Conservation (phyloP, 2,329 filamentous ascomycete species). For the Aspergillus tamarii region DNA sequence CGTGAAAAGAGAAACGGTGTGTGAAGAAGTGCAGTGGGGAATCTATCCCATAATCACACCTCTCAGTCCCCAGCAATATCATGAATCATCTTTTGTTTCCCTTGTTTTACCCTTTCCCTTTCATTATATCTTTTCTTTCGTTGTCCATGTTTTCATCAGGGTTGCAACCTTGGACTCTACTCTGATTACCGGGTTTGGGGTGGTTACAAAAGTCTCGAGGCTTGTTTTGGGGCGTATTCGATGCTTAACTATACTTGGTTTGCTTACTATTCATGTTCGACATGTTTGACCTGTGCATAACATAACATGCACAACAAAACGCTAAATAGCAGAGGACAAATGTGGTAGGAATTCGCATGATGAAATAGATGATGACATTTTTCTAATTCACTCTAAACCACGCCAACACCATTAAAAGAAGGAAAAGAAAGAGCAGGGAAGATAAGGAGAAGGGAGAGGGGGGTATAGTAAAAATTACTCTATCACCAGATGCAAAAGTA, state of each 20-base stretch:
- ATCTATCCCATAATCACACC: background rate
- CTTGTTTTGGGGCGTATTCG: slow-evolving; percentile 26
- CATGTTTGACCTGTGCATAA: slow-evolving; percentile 19
- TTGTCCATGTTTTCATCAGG: slow-evolving; percentile 19
- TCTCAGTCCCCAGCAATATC: slow-evolving; percentile 9
- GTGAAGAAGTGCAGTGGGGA: background rate
- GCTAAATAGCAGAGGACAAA: slow-evolving; percentile 13
- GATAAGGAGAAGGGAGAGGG: slow-evolving; percentile 14
- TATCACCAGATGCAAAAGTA: slow-evolving; percentile 22
- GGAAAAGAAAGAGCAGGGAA: background rate
- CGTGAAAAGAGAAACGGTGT: background rate
- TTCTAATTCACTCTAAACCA: background rate
- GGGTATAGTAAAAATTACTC: slow-evolving; percentile 33
- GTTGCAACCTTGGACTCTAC: slow-evolving; percentile 14
- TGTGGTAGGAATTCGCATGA: slow-evolving; percentile 22
- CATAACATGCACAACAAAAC: slow-evolving; percentile 12
- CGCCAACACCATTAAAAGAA: background rate
- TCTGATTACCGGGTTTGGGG: slow-evolving; percentile 20
- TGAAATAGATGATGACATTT: slow-evolving; percentile 26
- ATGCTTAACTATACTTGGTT: slow-evolving; percentile 20
- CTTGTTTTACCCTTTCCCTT: slow-evolving; percentile 10
- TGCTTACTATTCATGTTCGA: slow-evolving; percentile 15
- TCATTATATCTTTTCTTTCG: slow-evolving; percentile 14
- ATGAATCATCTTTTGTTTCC: slow-evolving; percentile 19
- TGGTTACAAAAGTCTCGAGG: slow-evolving; percentile 24